Conservation (phyloP, 129 eudicot species). For the Flaveria ramosissima region DNA sequence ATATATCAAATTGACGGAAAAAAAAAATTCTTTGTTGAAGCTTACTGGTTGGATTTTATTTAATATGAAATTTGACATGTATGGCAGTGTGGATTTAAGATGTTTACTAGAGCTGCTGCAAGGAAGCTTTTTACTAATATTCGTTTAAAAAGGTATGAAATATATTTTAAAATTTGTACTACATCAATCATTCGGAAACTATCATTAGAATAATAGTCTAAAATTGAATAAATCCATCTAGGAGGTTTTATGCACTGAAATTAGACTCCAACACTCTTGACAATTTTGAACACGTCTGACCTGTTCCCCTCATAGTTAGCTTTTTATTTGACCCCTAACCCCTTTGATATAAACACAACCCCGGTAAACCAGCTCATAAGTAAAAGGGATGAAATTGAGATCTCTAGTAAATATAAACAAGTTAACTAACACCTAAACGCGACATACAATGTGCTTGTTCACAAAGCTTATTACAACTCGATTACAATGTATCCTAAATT, state of each 20-base stretch:
- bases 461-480: background rate
- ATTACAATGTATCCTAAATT: background rate
- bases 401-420: background rate
- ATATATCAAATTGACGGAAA: background rate
- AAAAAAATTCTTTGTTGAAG: background rate
- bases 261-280: background rate
- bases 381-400: background rate
- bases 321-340: background rate
- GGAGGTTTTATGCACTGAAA: background rate
- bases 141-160: slow-evolving; percentile 75
- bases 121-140: slow-evolving; percentile 88
- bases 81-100: slow-evolving; percentile 96
- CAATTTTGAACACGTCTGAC: background rate
- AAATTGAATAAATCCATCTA: background rate
- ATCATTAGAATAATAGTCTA: background rate
- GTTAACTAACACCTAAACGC: background rate
- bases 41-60: background rate
- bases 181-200: background rate
- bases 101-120: slow-evolving; percentile 99
- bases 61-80: slow-evolving; percentile 10
- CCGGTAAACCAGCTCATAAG: background rate
- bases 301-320: background rate
- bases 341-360: background rate
- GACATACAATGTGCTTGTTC: background rate
- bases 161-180: too few species aligned